These are phyloP conservation scores for Arthrobotrys megalospora DNA, from an alignment of 2,329 filamentous ascomycete species.

Conservation along the genomic window DNA sequence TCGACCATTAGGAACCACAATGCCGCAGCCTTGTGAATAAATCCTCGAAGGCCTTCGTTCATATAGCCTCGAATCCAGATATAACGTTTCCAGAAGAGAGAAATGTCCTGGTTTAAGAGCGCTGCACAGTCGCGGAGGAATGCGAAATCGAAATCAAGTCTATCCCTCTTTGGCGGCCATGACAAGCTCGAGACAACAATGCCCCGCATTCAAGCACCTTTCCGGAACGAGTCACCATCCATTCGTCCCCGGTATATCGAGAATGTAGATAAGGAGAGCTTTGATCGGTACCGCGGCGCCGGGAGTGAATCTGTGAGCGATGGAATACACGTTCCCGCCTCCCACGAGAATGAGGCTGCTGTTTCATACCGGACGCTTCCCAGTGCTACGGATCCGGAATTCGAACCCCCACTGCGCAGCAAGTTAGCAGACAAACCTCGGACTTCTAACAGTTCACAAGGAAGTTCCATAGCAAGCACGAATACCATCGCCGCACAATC, in stretches of 20 bases:
- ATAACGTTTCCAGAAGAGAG: background rate
- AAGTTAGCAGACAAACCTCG: background rate
- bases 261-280: background rate
- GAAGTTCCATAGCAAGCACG: background rate
- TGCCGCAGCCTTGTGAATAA: too few relatives aligned
- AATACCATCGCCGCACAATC: background rate
- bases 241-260: background rate
- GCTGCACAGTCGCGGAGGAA: background rate
- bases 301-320: background rate
- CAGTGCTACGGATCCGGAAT: background rate
- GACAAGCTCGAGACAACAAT: background rate
- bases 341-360: background rate
- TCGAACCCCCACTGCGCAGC: too few relatives aligned
- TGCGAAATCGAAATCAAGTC: background rate
- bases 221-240: background rate
- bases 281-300: background rate
- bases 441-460: background rate
- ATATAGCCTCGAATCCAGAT: too few relatives aligned
- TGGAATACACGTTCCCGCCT: background rate
- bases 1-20: too few relatives aligned
- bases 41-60: too few relatives aligned
- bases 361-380: background rate
- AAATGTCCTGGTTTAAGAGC: background rate
- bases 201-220: background rate
- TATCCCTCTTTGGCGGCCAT: background rate